Evolutionary conservation across 1,284 basidiomycete genomes (phyloP).

Genomic region (Trametes versicolor): DNA sequence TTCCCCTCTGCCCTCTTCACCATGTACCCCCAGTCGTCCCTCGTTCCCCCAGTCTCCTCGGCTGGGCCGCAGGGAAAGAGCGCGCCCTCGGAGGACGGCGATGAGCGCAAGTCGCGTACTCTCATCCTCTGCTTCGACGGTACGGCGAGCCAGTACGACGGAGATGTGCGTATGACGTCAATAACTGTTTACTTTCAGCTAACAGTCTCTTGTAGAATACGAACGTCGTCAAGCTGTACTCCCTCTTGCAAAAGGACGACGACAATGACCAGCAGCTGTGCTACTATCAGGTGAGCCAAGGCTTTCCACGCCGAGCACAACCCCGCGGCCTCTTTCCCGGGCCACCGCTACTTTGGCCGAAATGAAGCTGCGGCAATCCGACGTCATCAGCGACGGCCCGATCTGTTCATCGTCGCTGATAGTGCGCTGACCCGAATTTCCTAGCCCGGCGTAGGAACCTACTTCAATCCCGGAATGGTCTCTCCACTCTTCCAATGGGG

Average conservation of each 20-base stretch:
- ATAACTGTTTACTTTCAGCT: background rate
- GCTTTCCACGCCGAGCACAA: background rate
- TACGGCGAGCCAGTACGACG: slow-evolving; percentile 58
- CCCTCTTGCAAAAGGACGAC: slow-evolving; percentile 50
- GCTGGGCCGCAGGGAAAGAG: background rate
- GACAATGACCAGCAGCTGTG: slow-evolving; percentile 47
- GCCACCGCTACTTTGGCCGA: background rate
- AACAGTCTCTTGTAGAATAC: slow-evolving; percentile 44
- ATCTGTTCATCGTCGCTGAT: slow-evolving; percentile 7
- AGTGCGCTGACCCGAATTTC: slow-evolving; percentile 1
- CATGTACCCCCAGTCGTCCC: slow-evolving; percentile 4
- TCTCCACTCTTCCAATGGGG: slow-evolving; percentile 49
- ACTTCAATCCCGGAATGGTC: slow-evolving; percentile 52
- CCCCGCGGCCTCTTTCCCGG: background rate
- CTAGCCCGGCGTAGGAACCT: slow-evolving; percentile 58
- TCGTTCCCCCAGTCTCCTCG: slow-evolving; percentile 1
- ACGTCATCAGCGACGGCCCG: slow-evolving; percentile 1
- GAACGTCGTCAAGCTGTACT: slow-evolving; percentile 53
- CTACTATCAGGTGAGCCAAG: slow-evolving; percentile 50
- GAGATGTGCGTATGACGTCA: slow-evolving; percentile 44
- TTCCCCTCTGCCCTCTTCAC: background rate
- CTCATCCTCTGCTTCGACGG: slow-evolving; percentile 65
- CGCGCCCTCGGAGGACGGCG: slow-evolving; percentile 1
- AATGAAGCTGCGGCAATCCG: background rate
- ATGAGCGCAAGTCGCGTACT: slow-evolving; percentile 43